These are phyloP conservation scores for Prillingera fragicola DNA, from an alignment of 1,284 basidiomycete genomes.

Conservation along the genomic window DNA sequence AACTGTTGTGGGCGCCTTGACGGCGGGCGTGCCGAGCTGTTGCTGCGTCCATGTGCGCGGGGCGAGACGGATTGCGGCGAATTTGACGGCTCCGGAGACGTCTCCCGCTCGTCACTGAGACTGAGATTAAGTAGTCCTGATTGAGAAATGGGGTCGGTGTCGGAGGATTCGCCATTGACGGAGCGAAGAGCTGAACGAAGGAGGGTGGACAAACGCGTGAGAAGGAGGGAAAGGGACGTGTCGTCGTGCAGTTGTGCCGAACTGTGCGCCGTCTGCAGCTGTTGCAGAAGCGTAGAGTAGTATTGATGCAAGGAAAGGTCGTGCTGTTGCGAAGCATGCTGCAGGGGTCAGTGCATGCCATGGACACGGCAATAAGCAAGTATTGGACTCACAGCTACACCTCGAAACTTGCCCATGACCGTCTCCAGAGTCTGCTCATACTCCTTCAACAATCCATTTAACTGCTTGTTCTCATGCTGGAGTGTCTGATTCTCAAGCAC, in stretches of 20 bases:
- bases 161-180: slow-evolving; percentile 57
- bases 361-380: no score
- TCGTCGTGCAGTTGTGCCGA: slow-evolving; percentile 59
- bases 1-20: slow-evolving; percentile 15
- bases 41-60: background rate
- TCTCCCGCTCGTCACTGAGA: background rate
- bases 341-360: slow-evolving; percentile 20
- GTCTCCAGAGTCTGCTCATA: slow-evolving; percentile 92
- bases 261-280: slow-evolving; percentile 61
- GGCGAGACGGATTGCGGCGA: background rate
- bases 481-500: slow-evolving; percentile 90
- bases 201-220: slow-evolving; percentile 65
- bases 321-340: slow-evolving; percentile 88
- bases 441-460: slow-evolving; percentile 81
- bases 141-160: background rate
- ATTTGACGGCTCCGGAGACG: background rate
- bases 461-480: slow-evolving; percentile 89
- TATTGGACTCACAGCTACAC: slow-evolving; percentile 69
- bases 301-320: slow-evolving; percentile 82
- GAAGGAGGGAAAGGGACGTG: slow-evolving; percentile 59
- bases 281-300: slow-evolving; percentile 78
- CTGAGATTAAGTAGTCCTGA: no score
- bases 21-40: background rate
- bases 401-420: slow-evolving; percentile 93
- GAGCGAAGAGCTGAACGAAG: slow-evolving; percentile 67